Base-by-base conservation (phyloP, 2,329 filamentous ascomycete species). In the Colletotrichum chlorophyti region DNA sequence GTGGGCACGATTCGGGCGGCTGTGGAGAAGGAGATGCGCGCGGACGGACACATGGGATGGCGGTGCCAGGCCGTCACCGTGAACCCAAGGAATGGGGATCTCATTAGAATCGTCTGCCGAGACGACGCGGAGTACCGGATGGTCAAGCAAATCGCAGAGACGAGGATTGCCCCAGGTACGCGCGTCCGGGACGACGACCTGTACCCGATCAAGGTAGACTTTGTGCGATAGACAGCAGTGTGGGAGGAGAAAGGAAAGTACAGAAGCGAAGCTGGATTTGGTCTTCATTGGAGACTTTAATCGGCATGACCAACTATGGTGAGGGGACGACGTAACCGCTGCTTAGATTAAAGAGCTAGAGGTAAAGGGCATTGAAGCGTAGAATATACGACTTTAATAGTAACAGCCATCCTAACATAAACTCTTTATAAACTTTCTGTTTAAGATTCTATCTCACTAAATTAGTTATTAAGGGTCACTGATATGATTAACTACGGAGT, bases 201-300 rank as follows among this genome's bases (percentile, higher is more conserved):
- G 10, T 68, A 67, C 46, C 65, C 60, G 7, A 50, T 68, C 23
- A 67, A 66, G 49, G 64, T 69, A 14, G 65, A 68, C 54, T 62
- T 61, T 42, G 62, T 64, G 35, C 64, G 53, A 48, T 64, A 62
- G 15, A 55, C 46, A 11, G 65, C 53, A 4, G 54, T 68, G 8
- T 50, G 65, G 7, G 61, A 69, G 37, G 53, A 68, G 41, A 51
- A 47, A 23, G 54, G 58, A 14, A 60, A 19, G 3, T 26, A n/a
- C 6, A 38, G 50, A 34, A 2, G 29, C 5, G 5, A 29, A 19
- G 40, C 5, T 37, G 17, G 19, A 37, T 15, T 17, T 61, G 21
- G 23, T 63, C 15, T 21, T 65, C 6, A 47, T 42, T 5, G 61
- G 64, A 2, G 59, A 64, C 50, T 66, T 66, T 34, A 65, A 65